Evolutionary conservation across 2,329 filamentous ascomycete species (phyloP), one percentile per base, ranked within the genome.

Genomic region (Plectosphaerella cucumerina): DNA sequence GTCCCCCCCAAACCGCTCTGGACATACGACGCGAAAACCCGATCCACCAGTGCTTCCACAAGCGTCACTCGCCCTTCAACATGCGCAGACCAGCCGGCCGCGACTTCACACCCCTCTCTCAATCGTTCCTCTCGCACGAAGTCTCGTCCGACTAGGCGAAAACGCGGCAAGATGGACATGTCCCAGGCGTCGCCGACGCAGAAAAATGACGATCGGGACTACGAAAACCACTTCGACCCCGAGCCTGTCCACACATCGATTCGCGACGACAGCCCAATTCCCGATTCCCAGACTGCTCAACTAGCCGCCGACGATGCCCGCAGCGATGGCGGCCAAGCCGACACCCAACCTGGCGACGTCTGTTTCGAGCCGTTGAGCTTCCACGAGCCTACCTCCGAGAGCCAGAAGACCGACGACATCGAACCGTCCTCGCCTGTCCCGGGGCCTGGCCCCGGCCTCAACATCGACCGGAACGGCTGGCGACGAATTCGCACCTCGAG

Each of bases 141-240:
- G 4, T 6, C 35, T 37, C 35, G 8, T 5, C 15, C 35, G 14
- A 17, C 9, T 6, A 15, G n/a, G 15, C 8, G 48, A 51, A 59
- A 51, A 52, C 60, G 49, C 49, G 53, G 56, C 52, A 74, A 66
- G 48, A 77, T 73, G 67, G 70, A 76, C 31, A 66, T 63, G n/a
- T 78, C 76, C 11, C 73, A 77, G 39, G 71, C 76, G 50, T 79
- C 78, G 10, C 75, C 76, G 1, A 84, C 80, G 1, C 80, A 84
- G 62, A 68, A 73, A 52, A 84, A 84, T 56, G 72, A 76, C 43
- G 78, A 71, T 44, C 75, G 80, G 35, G 80, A 81, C 63, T 84
- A 84, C 57, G 73, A 56, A 42, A 49, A 47, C 33, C 59, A 59
- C 33, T 62, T 65, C 33, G 67, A 70, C 42, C 5, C 51, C 53